phyloP scores from a whole-genome alignment of 306 rosid species.

The Malus asiatica region DNA sequence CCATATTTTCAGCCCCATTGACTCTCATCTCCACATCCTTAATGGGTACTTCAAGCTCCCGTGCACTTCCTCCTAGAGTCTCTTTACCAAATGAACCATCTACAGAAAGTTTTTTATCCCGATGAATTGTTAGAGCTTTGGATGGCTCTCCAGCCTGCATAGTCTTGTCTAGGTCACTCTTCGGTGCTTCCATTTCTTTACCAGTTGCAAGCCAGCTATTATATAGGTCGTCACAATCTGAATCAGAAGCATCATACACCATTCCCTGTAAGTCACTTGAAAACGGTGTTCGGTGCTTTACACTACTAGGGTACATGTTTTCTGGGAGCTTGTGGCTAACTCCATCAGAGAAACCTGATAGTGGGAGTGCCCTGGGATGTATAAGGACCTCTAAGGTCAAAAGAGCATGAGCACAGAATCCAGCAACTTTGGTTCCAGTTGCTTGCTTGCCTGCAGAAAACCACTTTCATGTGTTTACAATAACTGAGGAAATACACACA shows the following conservation, averaged over 20 bases:
- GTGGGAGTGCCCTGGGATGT: conserved; percentile 79
- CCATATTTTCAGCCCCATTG: conserved; percentile 22
- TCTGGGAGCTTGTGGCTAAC: conserved; percentile 23
- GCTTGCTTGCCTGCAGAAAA: conserved; percentile 61
- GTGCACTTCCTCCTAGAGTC: conserved; percentile 20
- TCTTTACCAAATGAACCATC: conserved; percentile 18
- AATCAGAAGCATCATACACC: conserved; percentile 21
- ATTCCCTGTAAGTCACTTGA: conserved; percentile 24
- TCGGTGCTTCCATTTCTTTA: conserved; percentile 27
- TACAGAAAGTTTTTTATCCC: conserved; percentile 11
- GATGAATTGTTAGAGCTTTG: conserved; percentile 11
- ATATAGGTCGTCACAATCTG: conserved; percentile 32
- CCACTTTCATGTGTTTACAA: conserved; percentile 11
- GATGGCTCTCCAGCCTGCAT: conserved; percentile 20
- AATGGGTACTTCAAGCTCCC: conserved; percentile 8
- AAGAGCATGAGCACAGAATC: conserved; percentile 78
- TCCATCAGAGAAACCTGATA: conserved; percentile 32
- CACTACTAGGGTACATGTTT: conserved; percentile 17
- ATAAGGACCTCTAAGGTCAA: conserved; percentile 78
- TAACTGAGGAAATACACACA: conserved; percentile 5
- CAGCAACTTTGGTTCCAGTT: conserved; percentile 61
- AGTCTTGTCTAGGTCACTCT: conserved; percentile 16
- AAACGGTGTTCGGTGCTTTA: conserved; percentile 15
- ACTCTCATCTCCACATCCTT: conserved; percentile 29
- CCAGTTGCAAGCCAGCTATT: conserved; percentile 39